Base-by-base conservation (phyloP, 306 rosid species). In the Cucumis melo region DNA sequence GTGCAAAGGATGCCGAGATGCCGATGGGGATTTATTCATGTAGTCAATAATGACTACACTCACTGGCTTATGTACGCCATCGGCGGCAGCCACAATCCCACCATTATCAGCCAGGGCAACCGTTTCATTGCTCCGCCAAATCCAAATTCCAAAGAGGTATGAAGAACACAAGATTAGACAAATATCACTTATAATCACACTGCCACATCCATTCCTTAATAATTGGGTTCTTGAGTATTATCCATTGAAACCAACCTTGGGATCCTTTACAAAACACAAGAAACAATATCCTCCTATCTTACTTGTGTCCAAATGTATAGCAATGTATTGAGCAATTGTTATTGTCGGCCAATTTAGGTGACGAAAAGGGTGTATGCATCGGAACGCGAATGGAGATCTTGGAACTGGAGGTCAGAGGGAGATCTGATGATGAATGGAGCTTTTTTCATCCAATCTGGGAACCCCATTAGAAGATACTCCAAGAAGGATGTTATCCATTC, bases 1-100 rank as follows among this genome's bases (percentile, higher is more conserved):
- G 82, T 87, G 76, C 91, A 87, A 73, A 85, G 93, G 53, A 89
- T 89, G 89, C 93, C 93, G 32, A 82, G 93, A 77, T 68, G 82
- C 66, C 81, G 90, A 78, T 87, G 71, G 79, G 92, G 93, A 13
- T 89, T 83, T 42, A 54, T 82, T 50, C 93, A 85, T 73, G 60
- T 87, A 23, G 88, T 87, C 62, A 87, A 85, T 83, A 83, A 89
- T 70, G 88, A 84, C 82, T 87, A 84, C 78, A 89, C 89, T 64
- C 90, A 89, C 6, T 89, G 91, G 89, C 79, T 73, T 67, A 89
- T 83, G 89, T 85, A 86, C 67, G 89, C 90, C 77, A 78, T 87
- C 59, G 90, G 91, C 32, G 93, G 91, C 16, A 86, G 89, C 78
- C 51, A 48, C 57, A 73, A 78, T 27, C 90, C 93, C 54, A 89